Base-by-base conservation (phyloP, 257 asterid genomes). In the Plectranthus barbatus region DNA sequence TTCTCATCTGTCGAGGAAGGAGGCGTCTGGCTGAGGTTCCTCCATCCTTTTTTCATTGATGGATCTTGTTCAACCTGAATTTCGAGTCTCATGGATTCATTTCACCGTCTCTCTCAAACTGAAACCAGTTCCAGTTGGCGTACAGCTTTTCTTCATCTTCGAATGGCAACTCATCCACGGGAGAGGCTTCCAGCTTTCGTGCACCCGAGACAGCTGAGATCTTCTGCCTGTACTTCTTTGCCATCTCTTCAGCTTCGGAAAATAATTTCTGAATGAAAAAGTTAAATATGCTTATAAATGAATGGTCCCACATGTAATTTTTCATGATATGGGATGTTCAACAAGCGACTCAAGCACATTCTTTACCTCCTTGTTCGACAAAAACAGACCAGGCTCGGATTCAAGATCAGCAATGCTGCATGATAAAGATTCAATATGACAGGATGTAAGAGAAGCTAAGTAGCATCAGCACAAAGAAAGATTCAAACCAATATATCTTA, bases 51-150 rank as follows among this genome's bases (percentile, higher is more conserved):
- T 31, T 18, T 33, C 3, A 1, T 2, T 14, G 57, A 56, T 17
- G 37, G 18, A 45, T 62, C 48, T 48, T 12, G 2, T 31, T 20
- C 62, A 21, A 20, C 53, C 59, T 6, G 34, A 9, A 45, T 52
- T 23, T 68, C 37, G n/a, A 24, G 15, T 9, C 2, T 72, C 71
- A 80, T 6, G 72, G 64, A 57, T 50, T 71, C 31, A 72, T 64
- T 55, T 65, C 68, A 21, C 18, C 15, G 24, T 77, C 85, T 61
- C 74, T 72, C 62, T 87, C 87, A 33, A 93, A 93, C 56, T 74
- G 78, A 51, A 93, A 90, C 97, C 99, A 93, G 64, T 81, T 74
- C 96, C 97, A 90, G 79, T 89, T 90, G 56, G 97, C 83, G 65
- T 83, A 82, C 60, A 80, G 37, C 54, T 56, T 82, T 73, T 82